phyloP scores from a whole-genome alignment of 805 yeast species.

The Scheffersomyces spartinae region DNA sequence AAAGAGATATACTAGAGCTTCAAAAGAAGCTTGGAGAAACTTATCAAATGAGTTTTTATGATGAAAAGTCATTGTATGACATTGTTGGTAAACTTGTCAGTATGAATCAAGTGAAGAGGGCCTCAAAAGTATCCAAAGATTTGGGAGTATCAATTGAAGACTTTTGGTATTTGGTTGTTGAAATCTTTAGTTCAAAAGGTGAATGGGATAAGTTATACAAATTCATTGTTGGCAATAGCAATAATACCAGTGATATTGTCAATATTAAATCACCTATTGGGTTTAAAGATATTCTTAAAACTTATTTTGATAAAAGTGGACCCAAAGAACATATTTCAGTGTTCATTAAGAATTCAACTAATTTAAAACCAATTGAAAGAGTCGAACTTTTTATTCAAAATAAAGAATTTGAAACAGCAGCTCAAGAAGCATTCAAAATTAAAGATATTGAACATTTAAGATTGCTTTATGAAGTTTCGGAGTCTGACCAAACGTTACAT shows the following conservation, averaged over 20 bases:
- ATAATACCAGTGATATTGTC: conserved; percentile 28
- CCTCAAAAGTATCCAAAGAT: conserved; percentile 18
- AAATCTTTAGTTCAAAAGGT: conserved; percentile 13
- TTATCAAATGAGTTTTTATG: conserved; percentile 17
- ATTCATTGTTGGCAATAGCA: conserved; percentile 13
- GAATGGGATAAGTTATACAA: conserved; percentile 25
- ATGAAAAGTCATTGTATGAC: conserved; percentile 13
- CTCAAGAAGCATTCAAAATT: conserved; percentile 33
- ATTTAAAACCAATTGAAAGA: conserved; percentile 32
- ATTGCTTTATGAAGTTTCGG: conserved; percentile 11
- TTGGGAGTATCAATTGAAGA: conserved; percentile 19
- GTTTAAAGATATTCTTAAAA: conserved; percentile 49
- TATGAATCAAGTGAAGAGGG: conserved; percentile 28
- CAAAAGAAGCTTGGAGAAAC: conserved; percentile 21
- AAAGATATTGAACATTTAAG: conserved; percentile 28
- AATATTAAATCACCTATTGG: conserved; percentile 59
- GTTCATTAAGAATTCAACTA: conserved; percentile 44
- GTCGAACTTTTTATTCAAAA: conserved; percentile 41
- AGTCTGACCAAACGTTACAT: conserved; percentile 5
- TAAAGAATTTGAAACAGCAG: conserved; percentile 39
- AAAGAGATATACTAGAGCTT: conserved; percentile 20
- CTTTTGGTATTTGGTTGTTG: conserved; percentile 22
- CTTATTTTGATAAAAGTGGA: conserved; percentile 37
- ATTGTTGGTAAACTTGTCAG: conserved; percentile 16
- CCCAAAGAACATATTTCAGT: conserved; percentile 47